Conservation (phyloP, 2,329 filamentous ascomycete species). For the Curvularia sp. region DNA sequence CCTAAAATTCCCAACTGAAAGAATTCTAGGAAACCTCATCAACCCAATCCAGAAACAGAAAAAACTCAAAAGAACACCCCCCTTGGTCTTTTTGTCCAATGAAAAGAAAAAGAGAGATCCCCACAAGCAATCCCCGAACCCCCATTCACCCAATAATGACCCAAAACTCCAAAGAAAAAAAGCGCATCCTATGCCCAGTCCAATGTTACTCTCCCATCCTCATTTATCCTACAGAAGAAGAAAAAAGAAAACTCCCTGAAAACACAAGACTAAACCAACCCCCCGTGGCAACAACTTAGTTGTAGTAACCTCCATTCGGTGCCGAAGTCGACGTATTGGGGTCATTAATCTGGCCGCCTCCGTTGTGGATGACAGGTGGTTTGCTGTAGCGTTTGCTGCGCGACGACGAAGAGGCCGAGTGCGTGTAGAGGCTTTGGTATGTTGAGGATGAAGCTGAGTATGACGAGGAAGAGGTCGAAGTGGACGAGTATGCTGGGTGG, state of each 20-base stretch:
- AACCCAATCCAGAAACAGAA: background rate
- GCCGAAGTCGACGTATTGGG: slow-evolving; percentile 40
- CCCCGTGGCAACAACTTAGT: slow-evolving; percentile 14
- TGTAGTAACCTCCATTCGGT: slow-evolving; percentile 41
- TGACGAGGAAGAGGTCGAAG: slow-evolving; percentile 17
- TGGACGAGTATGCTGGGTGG: slow-evolving; percentile 36
- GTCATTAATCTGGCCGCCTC: slow-evolving; percentile 39
- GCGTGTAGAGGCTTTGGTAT: slow-evolving; percentile 36
- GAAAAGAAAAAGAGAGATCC: too few relatives aligned
- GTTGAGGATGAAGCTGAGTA: slow-evolving; percentile 31
- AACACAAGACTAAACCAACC: background rate
- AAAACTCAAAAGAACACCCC: too few relatives aligned
- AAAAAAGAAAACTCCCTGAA: background rate
- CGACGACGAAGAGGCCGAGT: slow-evolving; percentile 15
- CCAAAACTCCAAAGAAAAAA: too few relatives aligned
- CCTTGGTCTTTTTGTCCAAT: too few relatives aligned
- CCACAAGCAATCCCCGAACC: background rate
- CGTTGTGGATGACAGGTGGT: slow-evolving; percentile 39
- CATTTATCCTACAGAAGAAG: background rate
- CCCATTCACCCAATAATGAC: too few relatives aligned
- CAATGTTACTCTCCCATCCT: background rate
- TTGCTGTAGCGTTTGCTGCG: slow-evolving; percentile 39
- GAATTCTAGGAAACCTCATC: background rate
- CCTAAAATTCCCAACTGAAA: too few relatives aligned
- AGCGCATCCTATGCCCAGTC: too few relatives aligned